A percentile compares a stretch with the other conserved stretches of the same genome.
Conservation (phyloP, 768 basidiomycete species). For the Kwoniella mangroviensis region DNA sequence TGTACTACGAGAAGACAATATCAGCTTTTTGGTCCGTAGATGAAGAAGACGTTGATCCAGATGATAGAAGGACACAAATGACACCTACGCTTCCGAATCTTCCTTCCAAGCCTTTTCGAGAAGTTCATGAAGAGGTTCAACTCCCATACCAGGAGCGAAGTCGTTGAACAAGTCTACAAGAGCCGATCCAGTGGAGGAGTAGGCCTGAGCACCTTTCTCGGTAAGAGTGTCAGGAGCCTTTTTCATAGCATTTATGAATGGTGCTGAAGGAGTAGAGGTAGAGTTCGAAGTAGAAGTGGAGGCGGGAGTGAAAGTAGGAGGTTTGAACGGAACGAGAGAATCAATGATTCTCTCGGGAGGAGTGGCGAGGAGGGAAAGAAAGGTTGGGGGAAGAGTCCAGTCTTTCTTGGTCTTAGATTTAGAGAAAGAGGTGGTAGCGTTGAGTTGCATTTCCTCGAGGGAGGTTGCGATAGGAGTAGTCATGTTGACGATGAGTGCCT, state of each 20-base stretch:
- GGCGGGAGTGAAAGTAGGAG: not conserved
- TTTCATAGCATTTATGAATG: slow-evolving; percentile 31
- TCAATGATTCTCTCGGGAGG: slow-evolving; percentile 6
- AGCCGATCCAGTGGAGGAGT: slow-evolving; percentile 19
- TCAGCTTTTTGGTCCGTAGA: not conserved
- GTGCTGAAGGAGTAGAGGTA: not conserved
- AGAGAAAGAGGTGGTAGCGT: not conserved
- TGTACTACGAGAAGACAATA: slow-evolving; percentile 57
- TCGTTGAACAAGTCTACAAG: slow-evolving; percentile 39
- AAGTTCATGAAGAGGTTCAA: slow-evolving; percentile 30
- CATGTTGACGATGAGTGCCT: slow-evolving; percentile 5
- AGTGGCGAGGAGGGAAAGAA: slow-evolving; percentile 16
- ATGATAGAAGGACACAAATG: not conserved
- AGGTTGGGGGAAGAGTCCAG: slow-evolving; percentile 19
- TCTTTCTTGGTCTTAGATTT: slow-evolving; percentile 8
- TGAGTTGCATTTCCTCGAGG: slow-evolving; percentile 9
- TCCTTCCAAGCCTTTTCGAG: slow-evolving; percentile 66
- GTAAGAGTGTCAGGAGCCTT: slow-evolving; percentile 24
- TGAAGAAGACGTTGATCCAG: too few relatives aligned
- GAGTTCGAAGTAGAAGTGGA: not conserved
- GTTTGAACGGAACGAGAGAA: slow-evolving; percentile 14
- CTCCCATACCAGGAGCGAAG: slow-evolving; percentile 20
- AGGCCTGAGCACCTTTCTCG: slow-evolving; percentile 33
- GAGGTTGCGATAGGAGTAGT: slow-evolving; percentile 6
- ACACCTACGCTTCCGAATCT: slow-evolving; percentile 59